Conservation (phyloP, 164 flowering plant genomes). For the Macadamia integrifolia region DNA sequence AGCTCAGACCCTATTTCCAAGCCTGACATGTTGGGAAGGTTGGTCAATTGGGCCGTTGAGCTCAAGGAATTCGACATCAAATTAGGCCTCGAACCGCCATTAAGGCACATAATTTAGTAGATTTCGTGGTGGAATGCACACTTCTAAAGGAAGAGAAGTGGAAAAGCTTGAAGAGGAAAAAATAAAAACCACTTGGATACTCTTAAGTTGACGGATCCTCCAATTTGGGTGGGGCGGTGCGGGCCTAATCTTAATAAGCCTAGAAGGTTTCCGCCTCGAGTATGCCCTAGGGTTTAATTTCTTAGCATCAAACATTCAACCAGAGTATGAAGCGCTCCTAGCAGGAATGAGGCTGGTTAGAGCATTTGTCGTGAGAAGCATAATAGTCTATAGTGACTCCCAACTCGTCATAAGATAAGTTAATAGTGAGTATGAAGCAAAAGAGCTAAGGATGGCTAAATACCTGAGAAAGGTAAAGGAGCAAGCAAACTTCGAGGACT, state of each 20-base stretch:
- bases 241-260: background rate
- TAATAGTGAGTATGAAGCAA: background rate
- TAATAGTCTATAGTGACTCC: background rate
- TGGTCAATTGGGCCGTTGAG: conserved; percentile 5
- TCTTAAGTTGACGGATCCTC: background rate
- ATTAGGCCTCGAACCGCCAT: background rate
- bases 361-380: background rate
- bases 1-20: conserved; percentile 5
- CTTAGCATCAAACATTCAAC: background rate
- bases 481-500: background rate
- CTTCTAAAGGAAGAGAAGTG: background rate
- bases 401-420: background rate
- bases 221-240: background rate
- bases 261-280: background rate
- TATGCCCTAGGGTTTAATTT: no score
- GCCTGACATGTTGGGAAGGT: background rate
- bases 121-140: conserved; percentile 2
- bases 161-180: background rate
- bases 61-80: background rate
- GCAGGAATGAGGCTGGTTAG: background rate
- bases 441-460: background rate
- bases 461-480: background rate
- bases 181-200: background rate
- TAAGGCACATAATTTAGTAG: conserved; percentile 7
- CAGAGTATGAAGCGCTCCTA: background rate